A percentile compares a stretch with the other conserved stretches of the same genome.
Conservation (phyloP, 306 rosid genomes). For the Ammopiptanthus mongolicus region DNA sequence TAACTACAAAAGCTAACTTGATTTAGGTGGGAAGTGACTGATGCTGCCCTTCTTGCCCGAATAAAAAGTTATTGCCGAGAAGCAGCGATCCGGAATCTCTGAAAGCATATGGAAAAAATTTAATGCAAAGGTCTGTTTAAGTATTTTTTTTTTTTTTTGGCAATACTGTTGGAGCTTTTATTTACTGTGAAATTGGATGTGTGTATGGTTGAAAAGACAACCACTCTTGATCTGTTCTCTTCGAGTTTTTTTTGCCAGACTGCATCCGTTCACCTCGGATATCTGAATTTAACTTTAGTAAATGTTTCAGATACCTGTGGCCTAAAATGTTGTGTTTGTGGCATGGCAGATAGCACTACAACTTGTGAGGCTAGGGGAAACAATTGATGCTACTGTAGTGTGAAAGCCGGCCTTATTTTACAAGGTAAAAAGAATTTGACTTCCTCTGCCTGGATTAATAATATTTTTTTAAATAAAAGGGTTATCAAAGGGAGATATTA, state of each 20-base stretch:
- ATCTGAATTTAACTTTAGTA: slow-evolving; percentile 10
- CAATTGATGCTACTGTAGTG: slow-evolving; percentile 26
- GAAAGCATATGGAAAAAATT: slow-evolving; percentile 90
- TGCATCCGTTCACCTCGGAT: not conserved
- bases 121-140: slow-evolving; percentile 72
- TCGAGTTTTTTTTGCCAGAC: not conserved
- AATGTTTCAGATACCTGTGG: not conserved
- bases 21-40: slow-evolving; percentile 73
- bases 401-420: no score
- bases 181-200: not conserved
- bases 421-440: no score
- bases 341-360: slow-evolving; percentile 78
- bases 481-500: no score
- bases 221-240: not conserved
- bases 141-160: not conserved
- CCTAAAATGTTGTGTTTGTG: slow-evolving; percentile 24
- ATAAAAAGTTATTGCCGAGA: slow-evolving; percentile 90
- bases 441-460: no score
- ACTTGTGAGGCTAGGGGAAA: slow-evolving; percentile 68
- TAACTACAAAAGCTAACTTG: slow-evolving; percentile 19
- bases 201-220: not conserved
- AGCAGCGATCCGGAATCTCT: slow-evolving; percentile 91
- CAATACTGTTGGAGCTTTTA: not conserved
- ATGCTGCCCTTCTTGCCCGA: slow-evolving; percentile 80
- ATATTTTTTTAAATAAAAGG: no score